phyloP scores from a whole-genome alignment of 108 stramenopile species.

The Cyclotella baltica region DNA sequence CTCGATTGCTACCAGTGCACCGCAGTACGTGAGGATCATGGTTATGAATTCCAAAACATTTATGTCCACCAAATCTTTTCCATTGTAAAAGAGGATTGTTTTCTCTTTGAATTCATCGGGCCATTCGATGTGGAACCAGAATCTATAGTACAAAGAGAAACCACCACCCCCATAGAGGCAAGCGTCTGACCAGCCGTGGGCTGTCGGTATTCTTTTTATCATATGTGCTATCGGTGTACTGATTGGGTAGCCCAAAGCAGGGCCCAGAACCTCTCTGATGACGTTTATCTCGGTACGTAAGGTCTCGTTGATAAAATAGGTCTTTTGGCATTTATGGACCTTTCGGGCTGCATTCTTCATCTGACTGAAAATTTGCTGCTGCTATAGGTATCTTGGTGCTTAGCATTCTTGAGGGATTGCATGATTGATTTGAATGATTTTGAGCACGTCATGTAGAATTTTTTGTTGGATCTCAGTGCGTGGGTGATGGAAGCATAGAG shows the following conservation, averaged over 20 bases:
- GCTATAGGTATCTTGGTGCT: background rate
- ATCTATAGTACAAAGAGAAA: background rate
- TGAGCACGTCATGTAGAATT: background rate
- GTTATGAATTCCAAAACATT: slow-evolving; percentile 28
- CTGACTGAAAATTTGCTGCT: background rate
- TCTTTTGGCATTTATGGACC: background rate
- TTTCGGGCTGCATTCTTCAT: background rate
- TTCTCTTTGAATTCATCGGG: background rate
- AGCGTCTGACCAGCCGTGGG: background rate
- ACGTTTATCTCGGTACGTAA: slow-evolving; percentile 22
- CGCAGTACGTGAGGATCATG: slow-evolving; percentile 29
- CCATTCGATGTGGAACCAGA: slow-evolving; percentile 28
- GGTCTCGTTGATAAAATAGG: slow-evolving; percentile 12
- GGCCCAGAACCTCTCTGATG: slow-evolving; percentile 2
- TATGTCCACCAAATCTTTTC: slow-evolving; percentile 2
- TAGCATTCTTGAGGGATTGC: background rate
- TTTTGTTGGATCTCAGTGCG: slow-evolving; percentile 8
- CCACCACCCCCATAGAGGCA: slow-evolving; percentile 29
- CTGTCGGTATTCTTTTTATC: background rate
- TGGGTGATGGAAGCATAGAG: slow-evolving; percentile 25
- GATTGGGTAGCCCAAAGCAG: background rate
- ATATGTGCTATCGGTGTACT: slow-evolving; percentile 15
- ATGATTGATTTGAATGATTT: slow-evolving; percentile 1
- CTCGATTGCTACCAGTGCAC: background rate
- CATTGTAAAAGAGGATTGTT: background rate